Conservation (phyloP, 139 green algal species). For the Micromonas pusilla region DNA sequence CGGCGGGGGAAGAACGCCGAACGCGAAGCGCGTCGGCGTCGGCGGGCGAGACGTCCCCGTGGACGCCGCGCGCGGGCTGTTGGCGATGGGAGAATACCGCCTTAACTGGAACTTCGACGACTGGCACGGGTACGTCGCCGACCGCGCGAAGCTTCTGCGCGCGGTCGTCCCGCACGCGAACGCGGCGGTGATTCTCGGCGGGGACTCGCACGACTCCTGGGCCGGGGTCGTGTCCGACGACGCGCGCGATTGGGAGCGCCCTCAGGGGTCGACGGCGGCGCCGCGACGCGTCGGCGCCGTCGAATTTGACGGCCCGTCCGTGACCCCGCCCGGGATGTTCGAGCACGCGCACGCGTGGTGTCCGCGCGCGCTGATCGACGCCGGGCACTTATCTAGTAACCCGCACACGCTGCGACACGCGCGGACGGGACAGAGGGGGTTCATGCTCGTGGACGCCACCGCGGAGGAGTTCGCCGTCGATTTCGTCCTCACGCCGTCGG, state of each 20-base stretch:
- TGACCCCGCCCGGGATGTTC: not conserved
- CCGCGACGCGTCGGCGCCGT: not conserved
- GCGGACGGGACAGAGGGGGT: not conserved
- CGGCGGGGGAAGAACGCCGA: no score
- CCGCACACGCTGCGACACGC: not conserved
- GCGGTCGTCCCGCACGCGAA: not conserved
- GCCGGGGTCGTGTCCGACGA: not conserved
- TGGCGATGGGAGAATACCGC: not conserved
- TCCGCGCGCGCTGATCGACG: not conserved
- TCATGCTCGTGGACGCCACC: not conserved
- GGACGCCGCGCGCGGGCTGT: not conserved
- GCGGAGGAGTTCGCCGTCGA: not conserved
- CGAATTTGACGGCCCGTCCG: not conserved
- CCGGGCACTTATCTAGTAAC: not conserved
- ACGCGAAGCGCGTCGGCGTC: not conserved
- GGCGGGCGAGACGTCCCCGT: not conserved
- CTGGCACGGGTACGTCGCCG: not conserved
- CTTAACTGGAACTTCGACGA: not conserved
- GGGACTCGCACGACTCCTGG: not conserved
- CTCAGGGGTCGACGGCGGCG: not conserved
- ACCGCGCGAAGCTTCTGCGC: not conserved
- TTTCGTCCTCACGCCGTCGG: not conserved
- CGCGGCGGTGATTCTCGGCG: not conserved
- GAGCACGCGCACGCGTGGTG: not conserved
- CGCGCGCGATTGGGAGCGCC: not conserved